Evolutionary conservation across 768 basidiomycete genomes (phyloP).

Genomic region (Terana coerulea): DNA sequence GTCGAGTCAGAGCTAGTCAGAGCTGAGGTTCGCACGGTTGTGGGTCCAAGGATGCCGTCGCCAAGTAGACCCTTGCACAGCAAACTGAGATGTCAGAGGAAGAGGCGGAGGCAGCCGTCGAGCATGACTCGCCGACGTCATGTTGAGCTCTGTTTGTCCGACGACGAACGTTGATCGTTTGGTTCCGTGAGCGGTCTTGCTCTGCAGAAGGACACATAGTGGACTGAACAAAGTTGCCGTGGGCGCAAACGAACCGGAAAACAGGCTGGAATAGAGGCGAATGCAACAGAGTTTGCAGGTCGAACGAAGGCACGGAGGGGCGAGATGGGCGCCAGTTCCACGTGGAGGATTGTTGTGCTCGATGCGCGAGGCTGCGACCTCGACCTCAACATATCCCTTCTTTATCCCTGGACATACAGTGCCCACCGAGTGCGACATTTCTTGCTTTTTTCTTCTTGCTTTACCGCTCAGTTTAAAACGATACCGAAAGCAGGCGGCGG

Average conservation of each 20-base stretch:
- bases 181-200: too few relatives aligned
- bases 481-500: too few relatives aligned
- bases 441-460: too few relatives aligned
- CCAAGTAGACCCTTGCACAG: neutral
- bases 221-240: neutral
- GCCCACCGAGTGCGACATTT: too few relatives aligned
- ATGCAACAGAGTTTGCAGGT: neutral
- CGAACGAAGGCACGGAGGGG: neutral
- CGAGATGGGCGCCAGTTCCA: neutral
- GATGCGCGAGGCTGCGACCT: too few relatives aligned
- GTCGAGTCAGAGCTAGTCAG: slow-evolving; percentile 13
- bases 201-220: neutral
- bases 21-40: neutral
- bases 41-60: neutral
- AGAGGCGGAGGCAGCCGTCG: neutral
- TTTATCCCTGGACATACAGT: too few relatives aligned
- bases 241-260: neutral
- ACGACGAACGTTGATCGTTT: neutral
- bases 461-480: too few relatives aligned
- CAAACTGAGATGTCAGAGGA: slow-evolving; percentile 1
- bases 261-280: neutral
- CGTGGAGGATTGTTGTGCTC: too few relatives aligned
- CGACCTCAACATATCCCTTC: too few relatives aligned
- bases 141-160: neutral
- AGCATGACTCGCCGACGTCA: slow-evolving; percentile 8